Base-by-base conservation (phyloP, 1,284 basidiomycete species). In the Macrocystidia cucumis region DNA sequence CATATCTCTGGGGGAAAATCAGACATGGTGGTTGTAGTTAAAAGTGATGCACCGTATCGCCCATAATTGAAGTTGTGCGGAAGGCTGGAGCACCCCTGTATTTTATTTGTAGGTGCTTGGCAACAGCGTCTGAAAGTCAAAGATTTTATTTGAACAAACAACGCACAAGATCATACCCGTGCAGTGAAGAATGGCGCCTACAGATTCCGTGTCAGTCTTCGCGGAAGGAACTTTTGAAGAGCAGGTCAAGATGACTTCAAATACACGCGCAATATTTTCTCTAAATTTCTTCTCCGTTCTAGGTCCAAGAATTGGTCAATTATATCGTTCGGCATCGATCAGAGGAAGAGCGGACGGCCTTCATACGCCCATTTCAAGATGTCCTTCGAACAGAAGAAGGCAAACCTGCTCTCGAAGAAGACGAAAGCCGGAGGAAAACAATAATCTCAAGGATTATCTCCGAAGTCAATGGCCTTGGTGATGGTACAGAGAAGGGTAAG, bases 181-280 rank as follows among this genome's bases (percentile, higher is more conserved):
- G n/a, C n/a, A n/a, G n/a, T n/a, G n/a, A n/a, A n/a, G n/a, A 44
- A 65, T 66, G 63, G 51, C 55, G 41, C 51, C 44, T 39, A 55
- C 78, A 50, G 89, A 91, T 65, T 84, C 84, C 33, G 70, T 92
- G 39, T 80, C 88, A 39, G 78, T 92, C 48, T 90, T 89, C 51
- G 78, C 85, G 16, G 90, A 92, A 60, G 85, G 90, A 40, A 87
- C 90, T 1, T 91, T 89, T 52, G 75, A 82, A 54, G 86, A 91
- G 58, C 86, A 90, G 75, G 88, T 88, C 52, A 44, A 49, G 18
- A 21, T 50, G 35, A 31, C 20, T 25, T 32, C 19, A 26, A 31
- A 32, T 6, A 23, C 16, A 8, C 14, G 13, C 21, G 6, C 29
- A 8, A 28, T 34, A 27, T 20, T 28, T 24, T 21, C 40, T 35